These are phyloP conservation scores for Pseudozyma hubeiensis DNA, from an alignment of 1,284 basidiomycete species.

Conservation along the genomic window DNA sequence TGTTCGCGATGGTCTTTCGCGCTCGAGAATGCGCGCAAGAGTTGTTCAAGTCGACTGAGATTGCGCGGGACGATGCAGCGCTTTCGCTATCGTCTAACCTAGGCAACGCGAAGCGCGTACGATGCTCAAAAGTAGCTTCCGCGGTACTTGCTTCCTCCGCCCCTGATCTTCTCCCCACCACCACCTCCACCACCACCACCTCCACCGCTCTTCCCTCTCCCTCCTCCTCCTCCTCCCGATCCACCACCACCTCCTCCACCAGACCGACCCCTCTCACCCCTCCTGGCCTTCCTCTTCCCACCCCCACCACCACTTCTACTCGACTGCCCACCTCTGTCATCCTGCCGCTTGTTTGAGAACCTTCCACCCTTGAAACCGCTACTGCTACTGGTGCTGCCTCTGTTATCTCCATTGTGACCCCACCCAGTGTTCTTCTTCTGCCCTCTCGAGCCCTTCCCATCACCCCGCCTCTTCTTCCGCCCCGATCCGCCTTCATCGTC, in stretches of 20 bases:
- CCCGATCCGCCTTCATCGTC: neutral
- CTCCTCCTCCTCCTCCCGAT: neutral
- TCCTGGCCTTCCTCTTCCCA: conserved; percentile 1
- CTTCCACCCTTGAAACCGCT: conserved; percentile 11
- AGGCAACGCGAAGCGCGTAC: neutral
- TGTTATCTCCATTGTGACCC: conserved; percentile 22
- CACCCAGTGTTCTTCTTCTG: conserved; percentile 18
- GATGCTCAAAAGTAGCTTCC: conserved; percentile 35
- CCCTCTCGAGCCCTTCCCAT: conserved; percentile 22
- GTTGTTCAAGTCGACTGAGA: no score
- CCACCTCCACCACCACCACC: conserved; percentile 5
- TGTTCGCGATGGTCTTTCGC: no score
- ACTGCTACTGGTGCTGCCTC: neutral
- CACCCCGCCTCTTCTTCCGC: conserved; percentile 14
- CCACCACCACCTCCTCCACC: neutral
- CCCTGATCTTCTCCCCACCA: conserved; percentile 27
- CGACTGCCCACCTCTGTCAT: neutral
- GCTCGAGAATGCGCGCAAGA: no score
- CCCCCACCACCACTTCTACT: conserved; percentile 1
- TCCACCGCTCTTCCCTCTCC: conserved; percentile 6
- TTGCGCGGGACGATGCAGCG: no score
- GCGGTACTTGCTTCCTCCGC: conserved; percentile 47
- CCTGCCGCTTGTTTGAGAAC: conserved; percentile 14
- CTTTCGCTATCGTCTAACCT: no score
- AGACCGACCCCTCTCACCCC: neutral